Evolutionary conservation across 805 yeast species (phyloP), one percentile per base, ranked within the genome.

Genomic region (Sugiyamaella lignohabitans): DNA sequence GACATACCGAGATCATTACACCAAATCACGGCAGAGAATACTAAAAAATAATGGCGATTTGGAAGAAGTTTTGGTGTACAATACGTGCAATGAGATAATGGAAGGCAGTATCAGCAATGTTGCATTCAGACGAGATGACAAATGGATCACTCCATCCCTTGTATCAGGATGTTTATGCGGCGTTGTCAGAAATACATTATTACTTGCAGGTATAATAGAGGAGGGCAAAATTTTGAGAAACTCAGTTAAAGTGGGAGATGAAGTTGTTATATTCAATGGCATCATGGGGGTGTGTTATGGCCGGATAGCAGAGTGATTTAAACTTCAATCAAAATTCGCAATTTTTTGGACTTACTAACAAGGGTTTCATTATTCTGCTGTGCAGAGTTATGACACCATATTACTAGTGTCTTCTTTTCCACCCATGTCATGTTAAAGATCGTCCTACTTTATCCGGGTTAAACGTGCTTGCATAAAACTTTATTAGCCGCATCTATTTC

Each of bases 51-150:
- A 43, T 16, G 48, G 45, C 14, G 48, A 46, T 2, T 49, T 49
- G 18, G 67, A 73, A 21, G 98, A 91, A 59, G 95, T 87, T 16
- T 69, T 91, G 2, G 56, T 91, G 2, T 73, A 76, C 56, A 87
- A 87, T 59, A 63, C 74, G 4, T 72, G 78, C 1, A 72, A 72
- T 5, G 76, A 78, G 48, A 59, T 87, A 14, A 76, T 82, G 65
- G 98, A 91, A 63, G 94, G 95, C 0, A 78, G 93, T 2, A 80
- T 87, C 16, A 80, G 93, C 11, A 87, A 84, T 56, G 72, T 89
- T 8, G 97, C 96, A 0, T 65, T 88, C 36, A 65, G 60, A 56
- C 62, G 78, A 43, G 62, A 61, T 3, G 76, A 72, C 38, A 60
- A 62, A 22, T 93, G 95, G 91, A 66, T 80, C 2, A 91, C 98